Evolutionary conservation across 1,139 yeast species (phyloP).

Genomic region (Hanseniaspora gamundiae): DNA sequence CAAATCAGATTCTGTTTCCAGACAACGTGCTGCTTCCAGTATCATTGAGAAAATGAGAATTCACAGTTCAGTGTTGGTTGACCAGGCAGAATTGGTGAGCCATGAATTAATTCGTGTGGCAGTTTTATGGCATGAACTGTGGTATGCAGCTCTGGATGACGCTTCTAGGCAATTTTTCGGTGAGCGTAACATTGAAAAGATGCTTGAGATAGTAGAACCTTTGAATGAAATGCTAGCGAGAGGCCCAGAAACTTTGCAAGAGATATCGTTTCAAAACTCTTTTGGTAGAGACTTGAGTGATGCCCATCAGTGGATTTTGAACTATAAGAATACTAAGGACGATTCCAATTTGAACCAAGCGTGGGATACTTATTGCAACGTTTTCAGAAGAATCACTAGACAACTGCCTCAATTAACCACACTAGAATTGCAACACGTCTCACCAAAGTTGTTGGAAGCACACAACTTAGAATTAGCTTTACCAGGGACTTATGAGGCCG

Average conservation of each 20-base stretch:
- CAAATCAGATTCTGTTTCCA: constrained; percentile 78
- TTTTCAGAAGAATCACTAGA: constrained; percentile 80
- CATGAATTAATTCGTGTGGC: constrained; percentile 89
- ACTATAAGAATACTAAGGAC: constrained; percentile 75
- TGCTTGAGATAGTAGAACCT: constrained; percentile 87
- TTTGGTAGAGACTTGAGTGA: constrained; percentile 89
- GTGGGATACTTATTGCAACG: constrained; percentile 93
- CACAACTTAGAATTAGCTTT: constrained; percentile 75
- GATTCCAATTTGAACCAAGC: constrained; percentile 87
- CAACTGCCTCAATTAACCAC: constrained; percentile 82
- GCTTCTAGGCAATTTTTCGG: constrained; percentile 91
- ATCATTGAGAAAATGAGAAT: constrained; percentile 86
- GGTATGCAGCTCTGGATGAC: constrained; percentile 97
- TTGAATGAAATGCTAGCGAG: constrained; percentile 68
- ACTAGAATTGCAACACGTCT: constrained; percentile 82
- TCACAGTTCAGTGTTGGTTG: constrained; percentile 75
- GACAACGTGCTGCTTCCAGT: constrained; percentile 85
- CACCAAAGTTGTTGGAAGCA: constrained; percentile 77
- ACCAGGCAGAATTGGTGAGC: constrained; percentile 90
- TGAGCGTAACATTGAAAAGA: constrained; percentile 87
- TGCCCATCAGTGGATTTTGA: constrained; percentile 88
- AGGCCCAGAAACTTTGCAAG: constrained; percentile 90
- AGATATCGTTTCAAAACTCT: constrained; percentile 83
- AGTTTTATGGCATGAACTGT: constrained; percentile 92
- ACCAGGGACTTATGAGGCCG: constrained; percentile 88